phyloP scores from a whole-genome alignment of 139 green algal species.

The Picochlorum costavermella region DNA sequence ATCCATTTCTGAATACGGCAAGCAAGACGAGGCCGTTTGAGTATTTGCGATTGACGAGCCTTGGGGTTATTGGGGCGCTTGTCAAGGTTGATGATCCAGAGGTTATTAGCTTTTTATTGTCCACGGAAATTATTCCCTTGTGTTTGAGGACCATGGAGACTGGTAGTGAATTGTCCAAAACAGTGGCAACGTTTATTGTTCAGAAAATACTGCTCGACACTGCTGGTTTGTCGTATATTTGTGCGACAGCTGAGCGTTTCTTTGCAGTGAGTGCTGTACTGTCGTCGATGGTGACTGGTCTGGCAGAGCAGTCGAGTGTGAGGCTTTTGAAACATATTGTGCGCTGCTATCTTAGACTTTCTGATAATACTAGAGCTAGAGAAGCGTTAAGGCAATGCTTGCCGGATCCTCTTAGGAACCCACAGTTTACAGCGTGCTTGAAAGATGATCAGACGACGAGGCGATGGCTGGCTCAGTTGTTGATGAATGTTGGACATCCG shows the following conservation, averaged over 20 bases:
- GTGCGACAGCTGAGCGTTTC: conserved; percentile 95
- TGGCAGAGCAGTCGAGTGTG: conserved; percentile 79
- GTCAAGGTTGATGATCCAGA: conserved; percentile 99
- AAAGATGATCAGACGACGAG: conserved; percentile 89
- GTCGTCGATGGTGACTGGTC: conserved; percentile 75
- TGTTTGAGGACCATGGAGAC: conserved; percentile 99
- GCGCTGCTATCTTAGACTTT: conserved; percentile 92
- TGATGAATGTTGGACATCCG: conserved; percentile 81
- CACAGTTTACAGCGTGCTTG: conserved; percentile 83
- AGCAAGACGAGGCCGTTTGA: conserved; percentile 97
- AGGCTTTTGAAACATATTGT: conserved; percentile 99
- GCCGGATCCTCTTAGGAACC: conserved; percentile 80
- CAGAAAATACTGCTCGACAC: conserved; percentile 97
- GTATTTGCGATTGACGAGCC: conserved; percentile 92
- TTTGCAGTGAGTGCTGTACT: conserved; percentile 93
- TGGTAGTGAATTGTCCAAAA: conserved; percentile 97
- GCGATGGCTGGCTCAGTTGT: conserved; percentile 83
- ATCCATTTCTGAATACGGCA: conserved; percentile 97
- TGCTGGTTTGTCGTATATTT: conserved; percentile 95
- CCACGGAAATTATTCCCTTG: conserved; percentile 98
- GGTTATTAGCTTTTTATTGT: conserved; percentile 98
- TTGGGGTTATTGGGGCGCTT: conserved; percentile 95
- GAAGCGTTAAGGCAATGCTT: conserved; percentile 91
- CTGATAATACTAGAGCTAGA: conserved; percentile 57
- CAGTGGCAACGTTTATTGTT: conserved; percentile 99